Evolutionary conservation across 2,329 filamentous ascomycete species (phyloP), one percentile per base, ranked within the genome.

Genomic region (Zalaria sp.): DNA sequence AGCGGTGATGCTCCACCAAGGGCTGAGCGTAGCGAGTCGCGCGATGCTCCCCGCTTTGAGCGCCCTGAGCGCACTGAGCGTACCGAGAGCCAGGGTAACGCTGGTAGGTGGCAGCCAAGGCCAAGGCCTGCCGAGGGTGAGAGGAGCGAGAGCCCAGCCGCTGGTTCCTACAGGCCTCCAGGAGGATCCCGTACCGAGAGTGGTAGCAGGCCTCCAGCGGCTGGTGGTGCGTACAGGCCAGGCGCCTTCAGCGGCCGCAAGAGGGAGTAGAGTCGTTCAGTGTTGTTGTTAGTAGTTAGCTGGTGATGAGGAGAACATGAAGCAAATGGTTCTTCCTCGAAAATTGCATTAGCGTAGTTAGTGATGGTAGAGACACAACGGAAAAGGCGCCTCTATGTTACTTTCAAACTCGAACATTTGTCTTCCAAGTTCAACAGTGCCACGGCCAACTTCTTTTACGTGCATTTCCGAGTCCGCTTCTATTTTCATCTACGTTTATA

Each of bases 141-240:
- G 38, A 45, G 48, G 34, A 41, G 46, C 38, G 35, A 46, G 34
- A 43, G 46, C 29, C 35, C 50, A 9, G 43, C 46, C 25, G 39
- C 44, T 26, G 47, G 49, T 35, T 45, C 51, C 4, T 56, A 56
- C 46, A 46, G 47, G 32, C 47, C n/a, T n/a, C n/a, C 51, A 27
- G 52, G 52, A 25, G 48, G 44, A 28, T 41, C 43, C 28, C 48
- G 47, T 35, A 18, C 18, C 18, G 18, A 18, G 18, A 18, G 18
- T 18, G 18, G 18, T 18, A 18, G 18, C 18, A 18, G 18, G 18
- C 18, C 18, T 18, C 18, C 18, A 18, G 18, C 42, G 9, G 18
- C 38, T 6, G 44, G 45, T 32, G 46, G 46, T 35, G 46, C 46
- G 25, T 47, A 47, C 46, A 43, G 41, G 38, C 43, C 43, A 26